Percentiles rank a stretch among this genome's conserved stretches.
phyloP scores from a whole-genome alignment of 176 grass and related monocot species.

The Triticum aestivum region DNA sequence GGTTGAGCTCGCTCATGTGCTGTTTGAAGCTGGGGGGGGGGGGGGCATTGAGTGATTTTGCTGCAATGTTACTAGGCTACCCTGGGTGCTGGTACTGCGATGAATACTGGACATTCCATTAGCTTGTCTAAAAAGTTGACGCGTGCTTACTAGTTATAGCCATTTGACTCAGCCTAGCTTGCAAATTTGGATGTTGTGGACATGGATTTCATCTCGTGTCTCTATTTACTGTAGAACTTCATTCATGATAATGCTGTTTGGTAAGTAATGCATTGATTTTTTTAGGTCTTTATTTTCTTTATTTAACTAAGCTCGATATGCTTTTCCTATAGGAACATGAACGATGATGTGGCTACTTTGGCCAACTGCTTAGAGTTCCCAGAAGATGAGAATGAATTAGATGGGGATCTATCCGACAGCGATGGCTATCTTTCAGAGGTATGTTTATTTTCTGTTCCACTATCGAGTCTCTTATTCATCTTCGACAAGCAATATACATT shows the following conservation, averaged over 20 bases:
- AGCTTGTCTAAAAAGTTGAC: not conserved
- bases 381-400: slow-evolving; percentile 53
- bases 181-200: not conserved
- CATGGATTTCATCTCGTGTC: not conserved
- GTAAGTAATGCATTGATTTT: not conserved
- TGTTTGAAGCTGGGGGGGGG: not conserved
- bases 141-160: not conserved
- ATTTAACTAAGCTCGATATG: not conserved
- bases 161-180: not conserved
- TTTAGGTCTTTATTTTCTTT: not conserved
- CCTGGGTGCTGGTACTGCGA: not conserved
- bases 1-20: not conserved
- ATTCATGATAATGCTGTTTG: not conserved
- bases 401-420: slow-evolving; percentile 66
- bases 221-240: not conserved
- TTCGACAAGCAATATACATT: not conserved
- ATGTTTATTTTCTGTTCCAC: not conserved
- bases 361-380: slow-evolving; percentile 50
- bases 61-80: not conserved
- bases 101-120: not conserved
- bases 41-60: too few relatives aligned
- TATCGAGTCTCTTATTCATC: not conserved
- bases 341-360: slow-evolving; percentile 22
- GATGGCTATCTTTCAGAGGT: slow-evolving; percentile 92
- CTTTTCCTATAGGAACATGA: slow-evolving; percentile 30